Evolutionary conservation across 78 protist genomes (phyloP).

Genomic region (Dictyostelium citrinum): DNA sequence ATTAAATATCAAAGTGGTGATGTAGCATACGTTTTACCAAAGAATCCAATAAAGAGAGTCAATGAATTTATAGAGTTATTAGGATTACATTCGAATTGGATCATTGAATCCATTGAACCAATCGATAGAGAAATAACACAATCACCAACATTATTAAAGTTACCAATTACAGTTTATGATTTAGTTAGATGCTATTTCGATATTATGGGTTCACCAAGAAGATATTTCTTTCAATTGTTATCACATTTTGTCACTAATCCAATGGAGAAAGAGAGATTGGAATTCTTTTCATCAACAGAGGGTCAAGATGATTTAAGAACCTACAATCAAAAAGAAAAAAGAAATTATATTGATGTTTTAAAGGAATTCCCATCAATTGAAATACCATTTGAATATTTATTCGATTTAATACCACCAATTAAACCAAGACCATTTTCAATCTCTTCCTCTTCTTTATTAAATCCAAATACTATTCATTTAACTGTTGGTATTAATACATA

Average conservation of each 20-base stretch:
- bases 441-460: conserved; percentile 52
- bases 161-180: conserved; percentile 41
- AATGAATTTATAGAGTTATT: conserved; percentile 35
- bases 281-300: conserved; percentile 69
- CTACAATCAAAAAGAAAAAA: conserved; percentile 71
- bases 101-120: conserved; percentile 43
- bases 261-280: conserved; percentile 71
- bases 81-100: conserved; percentile 1
- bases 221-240: conserved; percentile 81
- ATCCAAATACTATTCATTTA: conserved; percentile 35
- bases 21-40: conserved; percentile 79
- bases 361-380: conserved; percentile 39
- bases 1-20: conserved; percentile 56
- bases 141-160: not conserved
- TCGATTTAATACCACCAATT: conserved; percentile 71
- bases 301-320: conserved; percentile 76
- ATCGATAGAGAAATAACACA: conserved; percentile 6
- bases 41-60: conserved; percentile 11
- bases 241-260: conserved; percentile 32
- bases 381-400: conserved; percentile 74
- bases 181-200: conserved; percentile 58
- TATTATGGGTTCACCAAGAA: conserved; percentile 72
- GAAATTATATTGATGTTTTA: conserved; percentile 77
- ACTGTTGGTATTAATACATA: conserved; percentile 64
- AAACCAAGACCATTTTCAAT: conserved; percentile 84